Base-by-base conservation (phyloP, 352 stramenopile species). In the Phytophthora idaei region DNA sequence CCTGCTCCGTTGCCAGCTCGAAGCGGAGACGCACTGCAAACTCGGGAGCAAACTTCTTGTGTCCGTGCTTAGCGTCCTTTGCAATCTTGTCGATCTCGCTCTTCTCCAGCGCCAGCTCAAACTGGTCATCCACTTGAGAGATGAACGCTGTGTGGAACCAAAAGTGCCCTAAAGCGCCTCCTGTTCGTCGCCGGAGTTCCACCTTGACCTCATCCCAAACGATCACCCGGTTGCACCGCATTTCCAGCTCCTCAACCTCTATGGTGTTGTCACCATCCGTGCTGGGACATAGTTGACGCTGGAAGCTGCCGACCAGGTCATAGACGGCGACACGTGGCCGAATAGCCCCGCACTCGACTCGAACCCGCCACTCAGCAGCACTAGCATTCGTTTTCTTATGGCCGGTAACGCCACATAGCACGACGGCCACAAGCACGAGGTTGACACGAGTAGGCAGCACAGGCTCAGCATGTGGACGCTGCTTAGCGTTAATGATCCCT, bases 101-200 rank as follows among this genome's bases (percentile, higher is more conserved):
- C 50, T 93, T 93, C 10, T 62, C 31, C 14, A 92, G 29, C 39
- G 53, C 46, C 11, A 93, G 60, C 65, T 82, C 70, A 41, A 76
- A 51, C 15, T 65, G 39, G 15, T 58, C 70, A 9, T 46, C 28
- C 6, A 66, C 64, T n/a, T 57, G 57, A 11, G 56, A 39, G 17
- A 93, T 55, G 36, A 93, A 93, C n/a, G 84, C 67, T 8, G 84
- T 89, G 71, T 93, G 84, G 67, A 93, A 89, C 84, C 84, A 93
- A 67, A 91, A 85, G 55, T 93, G 73, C 2, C 84, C 84, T 15
- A 93, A 54, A 4, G 74, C 74, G 6, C 57, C 57, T 17, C 78
- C 77, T 9, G 70, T 62, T 21, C 81, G 78, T 31, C 78, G 70
- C 28, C 78, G 76, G 12, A 93, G 62, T 42, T 69, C 50, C 45